phyloP scores from a whole-genome alignment of 805 yeast species.

The Yarrowia phangngaensis region DNA sequence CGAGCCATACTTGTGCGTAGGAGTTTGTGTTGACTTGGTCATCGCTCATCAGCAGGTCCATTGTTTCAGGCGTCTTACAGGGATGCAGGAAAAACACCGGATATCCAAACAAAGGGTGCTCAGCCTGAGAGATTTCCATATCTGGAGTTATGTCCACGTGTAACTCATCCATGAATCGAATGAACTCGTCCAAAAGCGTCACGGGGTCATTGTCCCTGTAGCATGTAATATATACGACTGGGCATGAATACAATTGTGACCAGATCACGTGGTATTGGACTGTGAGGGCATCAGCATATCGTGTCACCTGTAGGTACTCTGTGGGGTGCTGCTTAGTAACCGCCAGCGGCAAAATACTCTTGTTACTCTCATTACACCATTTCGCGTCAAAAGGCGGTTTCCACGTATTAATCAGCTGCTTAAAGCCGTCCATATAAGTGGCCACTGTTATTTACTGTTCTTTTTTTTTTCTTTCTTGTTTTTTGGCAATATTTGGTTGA shows the following conservation, averaged over 20 bases:
- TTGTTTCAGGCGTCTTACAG: conserved; percentile 19
- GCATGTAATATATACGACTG: conserved; percentile 13
- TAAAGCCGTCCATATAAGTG: not conserved
- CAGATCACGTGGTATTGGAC: conserved; percentile 7
- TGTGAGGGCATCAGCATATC: not conserved
- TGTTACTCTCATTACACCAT: not conserved
- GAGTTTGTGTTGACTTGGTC: not conserved
- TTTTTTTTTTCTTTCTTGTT: too few species aligned
- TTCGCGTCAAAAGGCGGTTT: not conserved
- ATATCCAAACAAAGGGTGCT: conserved; percentile 25
- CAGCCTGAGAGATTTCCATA: conserved; percentile 3
- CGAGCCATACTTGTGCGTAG: conserved; percentile 3
- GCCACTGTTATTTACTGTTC: too few species aligned
- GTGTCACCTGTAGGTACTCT: not conserved
- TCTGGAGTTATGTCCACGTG: not conserved
- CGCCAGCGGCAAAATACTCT: not conserved
- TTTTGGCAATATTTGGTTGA: too few species aligned
- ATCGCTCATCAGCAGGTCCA: not conserved
- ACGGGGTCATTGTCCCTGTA: conserved; percentile 9
- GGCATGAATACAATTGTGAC: conserved; percentile 3
- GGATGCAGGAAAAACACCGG: conserved; percentile 28
- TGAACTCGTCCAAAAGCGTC: conserved; percentile 6
- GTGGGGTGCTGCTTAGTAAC: not conserved
- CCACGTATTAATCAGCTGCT: not conserved
- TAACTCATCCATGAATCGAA: not conserved